Evolutionary conservation across 2,329 filamentous ascomycete species (phyloP).

Genomic region (Hortaea werneckii): DNA sequence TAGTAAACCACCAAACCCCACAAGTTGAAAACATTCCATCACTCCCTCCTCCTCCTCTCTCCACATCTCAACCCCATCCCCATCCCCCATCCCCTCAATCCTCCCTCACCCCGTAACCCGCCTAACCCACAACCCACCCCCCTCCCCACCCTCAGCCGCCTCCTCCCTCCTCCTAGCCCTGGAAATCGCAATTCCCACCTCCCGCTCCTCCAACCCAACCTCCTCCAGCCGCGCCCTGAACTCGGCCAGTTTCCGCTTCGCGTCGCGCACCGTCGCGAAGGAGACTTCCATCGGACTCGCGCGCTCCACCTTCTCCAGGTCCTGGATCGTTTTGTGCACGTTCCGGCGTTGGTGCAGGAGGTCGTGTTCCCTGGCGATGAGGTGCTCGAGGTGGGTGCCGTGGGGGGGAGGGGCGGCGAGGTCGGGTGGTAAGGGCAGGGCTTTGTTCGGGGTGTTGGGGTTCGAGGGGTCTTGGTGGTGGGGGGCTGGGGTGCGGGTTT

Average conservation of each 20-base stretch:
- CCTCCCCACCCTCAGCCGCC: slow-evolving; percentile 49
- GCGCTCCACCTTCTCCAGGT: slow-evolving; percentile 66
- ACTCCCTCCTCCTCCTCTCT: too few species aligned
- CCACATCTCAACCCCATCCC: too few species aligned
- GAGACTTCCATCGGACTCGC: slow-evolving; percentile 59
- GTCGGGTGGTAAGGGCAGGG: slow-evolving; percentile 22
- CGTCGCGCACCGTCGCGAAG: slow-evolving; percentile 43
- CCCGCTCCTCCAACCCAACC: slow-evolving; percentile 66
- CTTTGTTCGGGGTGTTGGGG: slow-evolving; percentile 8
- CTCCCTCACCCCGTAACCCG: slow-evolving; percentile 58
- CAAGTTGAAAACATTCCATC: too few species aligned
- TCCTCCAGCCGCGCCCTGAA: slow-evolving; percentile 60
- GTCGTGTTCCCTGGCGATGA: slow-evolving; percentile 56
- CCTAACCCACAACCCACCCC: slow-evolving; percentile 62
- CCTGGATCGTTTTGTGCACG: slow-evolving; percentile 60
- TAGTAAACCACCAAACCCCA: too few species aligned
- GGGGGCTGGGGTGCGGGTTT: slow-evolving; percentile 3
- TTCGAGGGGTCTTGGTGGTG: neutral
- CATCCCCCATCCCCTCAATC: too few species aligned
- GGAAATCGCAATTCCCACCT: slow-evolving; percentile 64
- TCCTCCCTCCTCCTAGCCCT: slow-evolving; percentile 66
- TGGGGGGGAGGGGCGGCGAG: slow-evolving; percentile 4
- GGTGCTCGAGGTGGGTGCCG: slow-evolving; percentile 46
- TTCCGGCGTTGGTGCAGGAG: slow-evolving; percentile 60
- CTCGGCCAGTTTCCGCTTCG: slow-evolving; percentile 55